Evolutionary conservation across 257 asterid genomes (phyloP).

Genomic region (Nyctanthes arbortristis): DNA sequence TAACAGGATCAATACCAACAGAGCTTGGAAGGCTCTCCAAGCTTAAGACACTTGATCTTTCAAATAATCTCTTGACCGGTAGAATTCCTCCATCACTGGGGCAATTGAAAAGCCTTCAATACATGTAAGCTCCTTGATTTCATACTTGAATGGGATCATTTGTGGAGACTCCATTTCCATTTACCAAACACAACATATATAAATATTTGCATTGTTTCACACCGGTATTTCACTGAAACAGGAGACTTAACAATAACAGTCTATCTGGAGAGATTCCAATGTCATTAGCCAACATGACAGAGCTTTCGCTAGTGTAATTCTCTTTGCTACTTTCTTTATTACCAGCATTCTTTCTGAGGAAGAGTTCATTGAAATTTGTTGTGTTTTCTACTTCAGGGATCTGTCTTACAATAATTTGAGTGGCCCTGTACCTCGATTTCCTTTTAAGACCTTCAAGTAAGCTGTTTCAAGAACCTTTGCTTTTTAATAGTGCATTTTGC

Average conservation of each 20-base stretch:
- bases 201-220: neutral
- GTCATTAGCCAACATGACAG: constrained; percentile 71
- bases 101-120: constrained; percentile 59
- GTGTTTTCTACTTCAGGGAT: constrained; percentile 56
- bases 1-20: constrained; percentile 73
- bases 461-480: constrained; percentile 16
- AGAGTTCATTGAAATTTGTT: constrained; percentile 9
- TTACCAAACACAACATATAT: neutral
- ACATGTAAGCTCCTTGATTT: constrained; percentile 56
- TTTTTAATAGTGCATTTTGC: too few relatives aligned
- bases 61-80: constrained; percentile 68
- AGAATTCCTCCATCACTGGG: constrained; percentile 69
- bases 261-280: constrained; percentile 73
- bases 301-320: constrained; percentile 77
- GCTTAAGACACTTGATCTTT: constrained; percentile 92
- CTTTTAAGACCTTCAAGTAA: constrained; percentile 86
- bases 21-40: constrained; percentile 73
- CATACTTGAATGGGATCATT: neutral
- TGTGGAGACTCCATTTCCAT: neutral
- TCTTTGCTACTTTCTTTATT: constrained; percentile 19
- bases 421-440: constrained; percentile 79
- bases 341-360: neutral
- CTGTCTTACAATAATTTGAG: constrained; percentile 93
- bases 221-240: constrained; percentile 29
- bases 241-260: constrained; percentile 94